Percentiles rank a stretch among this genome's conserved stretches.
Conservation (phyloP, 345 rosid species). For the Clarkia xantiana region DNA sequence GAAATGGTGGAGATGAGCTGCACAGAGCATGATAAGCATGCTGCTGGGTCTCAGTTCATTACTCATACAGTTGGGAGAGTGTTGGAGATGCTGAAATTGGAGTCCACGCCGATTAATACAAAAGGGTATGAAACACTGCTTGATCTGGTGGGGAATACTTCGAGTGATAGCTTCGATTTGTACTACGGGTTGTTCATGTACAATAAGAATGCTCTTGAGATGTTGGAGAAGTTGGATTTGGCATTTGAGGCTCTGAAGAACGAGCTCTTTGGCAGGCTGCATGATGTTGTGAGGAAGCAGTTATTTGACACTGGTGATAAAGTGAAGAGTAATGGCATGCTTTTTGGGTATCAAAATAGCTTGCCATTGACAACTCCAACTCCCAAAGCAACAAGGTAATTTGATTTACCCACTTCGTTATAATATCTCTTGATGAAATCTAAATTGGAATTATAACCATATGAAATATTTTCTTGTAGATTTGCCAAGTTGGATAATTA, state of each 20-base stretch:
- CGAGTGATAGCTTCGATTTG: constrained; percentile 62
- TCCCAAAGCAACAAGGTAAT: constrained; percentile 5
- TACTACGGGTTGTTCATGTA: constrained; percentile 65
- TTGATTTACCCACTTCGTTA: too few species aligned
- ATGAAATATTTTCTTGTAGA: too few species aligned
- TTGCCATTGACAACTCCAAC: background rate
- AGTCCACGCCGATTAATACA: constrained; percentile 42
- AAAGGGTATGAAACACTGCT: constrained; percentile 41
- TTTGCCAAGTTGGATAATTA: too few species aligned
- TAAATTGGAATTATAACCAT: too few species aligned
- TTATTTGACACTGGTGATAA: constrained; percentile 9
- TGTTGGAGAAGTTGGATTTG: constrained; percentile 54
- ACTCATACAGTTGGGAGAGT: constrained; percentile 44
- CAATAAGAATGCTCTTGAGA: constrained; percentile 45
- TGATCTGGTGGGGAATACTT: constrained; percentile 34
- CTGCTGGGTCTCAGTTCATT: constrained; percentile 40
- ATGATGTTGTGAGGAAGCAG: constrained; percentile 34
- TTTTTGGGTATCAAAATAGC: constrained; percentile 1
- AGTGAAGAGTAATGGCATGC: background rate
- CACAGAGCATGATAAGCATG: constrained; percentile 33
- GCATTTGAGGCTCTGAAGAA: constrained; percentile 44
- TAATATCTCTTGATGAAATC: too few species aligned
- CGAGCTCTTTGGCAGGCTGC: constrained; percentile 41
- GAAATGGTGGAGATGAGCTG: constrained; percentile 50
- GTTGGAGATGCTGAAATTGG: constrained; percentile 31